A percentile compares a stretch with the other conserved stretches of the same genome.
phyloP scores from a whole-genome alignment of 352 stramenopile genomes.

The Hyaloperonospora arabidopsidis region DNA sequence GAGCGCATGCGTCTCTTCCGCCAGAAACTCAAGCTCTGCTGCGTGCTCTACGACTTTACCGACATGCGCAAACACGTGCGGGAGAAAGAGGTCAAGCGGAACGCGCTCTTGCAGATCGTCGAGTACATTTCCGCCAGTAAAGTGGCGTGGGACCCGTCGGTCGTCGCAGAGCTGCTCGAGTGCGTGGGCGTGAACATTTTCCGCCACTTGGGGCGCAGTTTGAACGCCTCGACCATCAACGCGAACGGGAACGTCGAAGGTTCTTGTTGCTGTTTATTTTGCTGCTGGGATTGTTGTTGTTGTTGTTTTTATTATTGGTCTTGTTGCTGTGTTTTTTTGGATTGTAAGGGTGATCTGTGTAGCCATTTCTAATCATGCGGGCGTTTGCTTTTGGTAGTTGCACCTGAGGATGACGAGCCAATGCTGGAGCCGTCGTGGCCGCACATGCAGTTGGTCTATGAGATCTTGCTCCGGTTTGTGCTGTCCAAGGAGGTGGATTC shows the following conservation, averaged over 20 bases:
- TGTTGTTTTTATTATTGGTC: not conserved
- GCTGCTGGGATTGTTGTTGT: not conserved
- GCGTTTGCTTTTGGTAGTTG: conserved; percentile 18
- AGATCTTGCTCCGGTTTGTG: conserved; percentile 98
- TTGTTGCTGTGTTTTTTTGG: not conserved
- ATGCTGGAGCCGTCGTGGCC: conserved; percentile 95
- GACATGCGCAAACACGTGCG: conserved; percentile 53
- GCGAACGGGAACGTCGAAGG: conserved; percentile 45
- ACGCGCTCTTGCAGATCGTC: conserved; percentile 94
- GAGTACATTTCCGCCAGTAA: conserved; percentile 92
- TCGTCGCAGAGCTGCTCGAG: conserved; percentile 64
- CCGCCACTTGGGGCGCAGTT: conserved; percentile 64
- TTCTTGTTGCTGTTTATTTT: conserved; percentile 5
- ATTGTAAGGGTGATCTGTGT: not conserved
- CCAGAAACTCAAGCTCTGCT: conserved; percentile 61
- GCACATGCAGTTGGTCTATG: conserved; percentile 97
- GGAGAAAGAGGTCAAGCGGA: conserved; percentile 86
- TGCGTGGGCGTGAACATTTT: conserved; percentile 85
- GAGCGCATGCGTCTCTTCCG: conserved; percentile 60
- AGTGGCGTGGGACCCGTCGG: conserved; percentile 40
- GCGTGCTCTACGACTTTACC: conserved; percentile 48
- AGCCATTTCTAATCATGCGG: too few relatives aligned
- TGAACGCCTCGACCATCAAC: conserved; percentile 66
- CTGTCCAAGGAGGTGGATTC: conserved; percentile 94
- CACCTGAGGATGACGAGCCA: conserved; percentile 97